Evolutionary conservation across 2,329 filamentous ascomycete genomes (phyloP), one percentile per base, ranked within the genome.

Genomic region (Pseudonectria buxi): DNA sequence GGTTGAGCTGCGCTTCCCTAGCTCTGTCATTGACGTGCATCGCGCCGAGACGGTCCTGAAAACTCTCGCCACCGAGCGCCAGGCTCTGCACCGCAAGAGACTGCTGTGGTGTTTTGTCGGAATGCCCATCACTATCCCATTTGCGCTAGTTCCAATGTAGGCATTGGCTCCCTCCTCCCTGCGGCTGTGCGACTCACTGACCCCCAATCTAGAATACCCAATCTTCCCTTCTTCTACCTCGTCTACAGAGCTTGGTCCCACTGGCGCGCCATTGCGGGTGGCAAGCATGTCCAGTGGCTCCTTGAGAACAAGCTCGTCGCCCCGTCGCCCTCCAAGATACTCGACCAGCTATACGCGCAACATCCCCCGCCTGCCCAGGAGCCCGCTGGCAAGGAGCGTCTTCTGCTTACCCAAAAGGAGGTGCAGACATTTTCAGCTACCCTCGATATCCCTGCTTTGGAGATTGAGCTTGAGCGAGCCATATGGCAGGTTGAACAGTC

Each of bases 151-250:
- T 28, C 92, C 92, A 30, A 57, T 96, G 87, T 94, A 75, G 64
- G 86, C 68, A 22, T 22, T 22, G 18, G 18, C 26, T 14, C 15
- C 14, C 28, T 12, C 12, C 14, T n/a, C n/a, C 10, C 27, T 10
- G 9, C 22, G 32, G 13, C 6, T 25, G 18, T 12, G 35, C 15
- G 14, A 18, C 12, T 7, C 12, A 7, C 13, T 14, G 7, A 14
- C 34, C 31, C 16, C 39, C 29, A 28, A 10, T 10, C 7, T 47
- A 94, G 86, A 43, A 74, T 95, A 44, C 89, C 90, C 25, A 95
- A 98, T 57, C 69, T 98, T 10, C 92, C 92, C 13, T 96, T 96
- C 69, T 96, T 96, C 69, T 98, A 96, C 61, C 75, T 96, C 27
- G 78, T 77, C 13, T 98, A 94, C 66, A 77, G 92, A 45, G 83